Evolutionary conservation across 306 rosid species (phyloP).

Genomic region (Fragaria vesca): DNA sequence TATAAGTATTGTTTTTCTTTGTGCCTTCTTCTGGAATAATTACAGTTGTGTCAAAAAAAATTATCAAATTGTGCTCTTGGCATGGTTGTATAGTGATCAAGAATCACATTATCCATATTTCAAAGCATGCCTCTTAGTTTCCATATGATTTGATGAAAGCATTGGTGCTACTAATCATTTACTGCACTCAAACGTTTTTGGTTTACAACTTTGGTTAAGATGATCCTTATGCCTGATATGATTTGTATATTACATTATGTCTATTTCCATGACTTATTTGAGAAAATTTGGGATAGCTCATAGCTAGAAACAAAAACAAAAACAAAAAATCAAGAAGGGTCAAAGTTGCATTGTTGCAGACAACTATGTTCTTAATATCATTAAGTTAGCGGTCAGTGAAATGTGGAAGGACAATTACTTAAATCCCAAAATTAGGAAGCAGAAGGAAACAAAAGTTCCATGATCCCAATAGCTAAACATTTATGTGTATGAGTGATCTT

Average conservation of each 20-base stretch:
- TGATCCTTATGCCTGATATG: background rate
- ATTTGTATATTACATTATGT: conserved; percentile 1
- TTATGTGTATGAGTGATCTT: background rate
- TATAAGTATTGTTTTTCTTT: background rate
- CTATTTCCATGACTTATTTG: conserved; percentile 6
- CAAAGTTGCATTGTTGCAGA: conserved; percentile 9
- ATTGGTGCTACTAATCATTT: background rate
- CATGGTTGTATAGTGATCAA: background rate
- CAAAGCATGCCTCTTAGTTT: background rate
- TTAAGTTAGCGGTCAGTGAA: background rate
- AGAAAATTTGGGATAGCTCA: background rate
- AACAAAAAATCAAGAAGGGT: background rate
- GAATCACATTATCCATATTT: background rate
- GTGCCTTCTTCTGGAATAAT: background rate
- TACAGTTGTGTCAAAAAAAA: background rate
- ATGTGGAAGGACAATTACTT: background rate
- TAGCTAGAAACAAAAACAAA: conserved; percentile 7
- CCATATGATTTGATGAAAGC: background rate
- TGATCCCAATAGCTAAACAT: background rate
- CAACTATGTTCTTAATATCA: background rate
- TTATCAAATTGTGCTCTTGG: background rate
- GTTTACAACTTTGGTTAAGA: background rate
- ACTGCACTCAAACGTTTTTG: background rate
- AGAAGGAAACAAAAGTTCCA: background rate
- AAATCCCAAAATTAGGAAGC: background rate